Evolutionary conservation across 2,329 filamentous ascomycete species (phyloP).

Genomic region (Ambrosiella beaveri): DNA sequence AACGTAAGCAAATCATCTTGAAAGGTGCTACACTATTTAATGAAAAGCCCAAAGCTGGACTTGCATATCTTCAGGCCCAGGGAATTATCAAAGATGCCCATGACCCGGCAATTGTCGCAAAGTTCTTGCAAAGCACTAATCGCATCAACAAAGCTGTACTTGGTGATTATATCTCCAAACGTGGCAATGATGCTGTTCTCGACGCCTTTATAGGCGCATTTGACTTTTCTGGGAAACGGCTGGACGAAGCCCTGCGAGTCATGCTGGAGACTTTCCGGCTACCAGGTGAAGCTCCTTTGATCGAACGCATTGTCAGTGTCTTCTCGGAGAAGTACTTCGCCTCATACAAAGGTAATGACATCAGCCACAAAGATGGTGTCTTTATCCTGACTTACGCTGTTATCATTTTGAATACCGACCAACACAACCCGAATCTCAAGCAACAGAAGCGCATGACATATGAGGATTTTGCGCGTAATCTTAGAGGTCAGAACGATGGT

Average conservation of each 20-base stretch:
- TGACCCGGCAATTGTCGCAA: constrained; percentile 63
- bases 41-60: constrained; percentile 75
- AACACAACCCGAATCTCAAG: constrained; percentile 84
- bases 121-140: constrained; percentile 73
- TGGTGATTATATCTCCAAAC: constrained; percentile 87
- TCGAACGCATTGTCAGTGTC: constrained; percentile 75
- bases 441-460: constrained; percentile 66
- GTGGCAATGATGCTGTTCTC: constrained; percentile 68
- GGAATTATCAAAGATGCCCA: constrained; percentile 65
- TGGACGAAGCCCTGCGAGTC: constrained; percentile 76
- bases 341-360: constrained; percentile 45
- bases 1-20: constrained; percentile 75
- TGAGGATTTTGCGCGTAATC: constrained; percentile 67
- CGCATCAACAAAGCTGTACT: constrained; percentile 79
- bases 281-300: constrained; percentile 81
- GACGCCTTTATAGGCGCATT: constrained; percentile 74
- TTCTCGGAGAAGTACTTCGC: constrained; percentile 79
- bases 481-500: constrained; percentile 77
- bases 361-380: constrained; percentile 72
- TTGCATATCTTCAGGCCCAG: constrained; percentile 69
- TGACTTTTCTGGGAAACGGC: constrained; percentile 68
- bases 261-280: constrained; percentile 86
- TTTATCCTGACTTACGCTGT: constrained; percentile 90
- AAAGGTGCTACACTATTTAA: constrained; percentile 84
- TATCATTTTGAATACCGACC: constrained; percentile 93